Base-by-base conservation (phyloP, 148 eudicot genomes). In the Vaccinium myrtillus region DNA sequence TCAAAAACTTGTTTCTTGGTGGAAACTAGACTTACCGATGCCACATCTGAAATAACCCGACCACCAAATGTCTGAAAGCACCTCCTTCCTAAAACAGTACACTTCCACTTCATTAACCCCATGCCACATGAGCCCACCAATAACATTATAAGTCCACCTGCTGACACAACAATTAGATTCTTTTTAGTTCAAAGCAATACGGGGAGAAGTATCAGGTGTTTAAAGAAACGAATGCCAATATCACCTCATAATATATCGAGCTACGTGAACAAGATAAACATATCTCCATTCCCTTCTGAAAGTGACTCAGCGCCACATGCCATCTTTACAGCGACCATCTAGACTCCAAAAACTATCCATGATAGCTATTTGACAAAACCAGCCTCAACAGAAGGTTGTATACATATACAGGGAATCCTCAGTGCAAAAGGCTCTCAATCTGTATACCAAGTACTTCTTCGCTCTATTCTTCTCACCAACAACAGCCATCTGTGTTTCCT, bases 1-100 rank as follows among this genome's bases (percentile, higher is more conserved):
- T 69, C 69, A 25, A 25, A 27, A 67, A 82, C 51, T 51, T 82
- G 67, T 82, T 73, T 32, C 48, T 30, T 25, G 1, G 46, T 71
- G 25, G 75, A 71, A 85, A 80, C 36, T 75, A 27, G 61, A 81
- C 83, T 73, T 81, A 80, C 83, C 78, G 8, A 8, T 80, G 82
- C 77, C 65, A 25, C 50, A 25, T 55, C 18, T 36, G 18, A 56
- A 67, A 54, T 71, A 58, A 73, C 10, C 61, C 55, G 63, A 69
- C 43, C 67, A 7, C 15, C 51, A 53, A 46, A 79, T 25, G 32
- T 69, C 63, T 23, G 78, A 46, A 80, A 18, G 65, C 21, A 27
- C 75, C 13, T 32, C 73, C 73, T 16, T 48, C 65, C 30, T 27
- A 51, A 70, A 53, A 46, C 16, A 9, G 30, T 53, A 19, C 10